phyloP scores from a whole-genome alignment of 2,329 filamentous ascomycete species.

The Monosporascus sp. region DNA sequence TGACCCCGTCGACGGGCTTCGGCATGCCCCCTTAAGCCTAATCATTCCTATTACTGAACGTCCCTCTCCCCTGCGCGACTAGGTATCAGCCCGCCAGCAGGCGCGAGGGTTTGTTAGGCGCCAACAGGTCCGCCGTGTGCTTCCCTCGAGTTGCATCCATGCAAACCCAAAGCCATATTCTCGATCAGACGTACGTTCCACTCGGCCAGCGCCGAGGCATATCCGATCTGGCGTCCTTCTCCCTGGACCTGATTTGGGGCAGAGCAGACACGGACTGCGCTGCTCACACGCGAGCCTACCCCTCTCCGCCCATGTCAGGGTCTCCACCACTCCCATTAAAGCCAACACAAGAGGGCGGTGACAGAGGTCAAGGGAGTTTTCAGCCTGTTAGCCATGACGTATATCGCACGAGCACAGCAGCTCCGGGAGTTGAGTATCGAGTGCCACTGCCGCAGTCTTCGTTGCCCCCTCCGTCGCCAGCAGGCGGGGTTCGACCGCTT shows the following conservation, averaged over 20 bases:
- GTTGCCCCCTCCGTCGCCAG: conserved; percentile 15
- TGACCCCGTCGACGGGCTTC: not conserved
- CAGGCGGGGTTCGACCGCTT: conserved; percentile 29
- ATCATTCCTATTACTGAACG: conserved; percentile 10
- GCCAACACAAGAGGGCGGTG: conserved; percentile 51
- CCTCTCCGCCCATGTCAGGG: conserved; percentile 70
- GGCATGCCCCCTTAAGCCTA: conserved; percentile 2
- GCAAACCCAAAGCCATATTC: conserved; percentile 43
- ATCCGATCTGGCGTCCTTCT: conserved; percentile 49
- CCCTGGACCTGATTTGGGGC: conserved; percentile 51
- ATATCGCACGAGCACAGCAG: conserved; percentile 37
- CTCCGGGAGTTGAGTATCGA: conserved; percentile 32
- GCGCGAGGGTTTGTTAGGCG: conserved; percentile 19
- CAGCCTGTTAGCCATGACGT: conserved; percentile 44
- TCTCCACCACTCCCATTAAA: conserved; percentile 58
- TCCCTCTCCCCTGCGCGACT: conserved; percentile 10
- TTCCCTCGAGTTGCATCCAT: conserved; percentile 40
- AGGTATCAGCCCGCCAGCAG: conserved; percentile 14
- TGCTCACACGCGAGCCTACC: conserved; percentile 57
- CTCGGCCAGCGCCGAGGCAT: conserved; percentile 56
- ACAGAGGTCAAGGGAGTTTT: conserved; percentile 47
- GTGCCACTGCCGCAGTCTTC: conserved; percentile 26
- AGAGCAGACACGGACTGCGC: conserved; percentile 49
- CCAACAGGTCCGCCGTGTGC: conserved; percentile 19
- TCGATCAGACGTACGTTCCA: conserved; percentile 39